Percentiles rank a stretch among this genome's conserved stretches.
phyloP scores from a whole-genome alignment of 169 alveolate genomes.

The Perkinsus olseni region DNA sequence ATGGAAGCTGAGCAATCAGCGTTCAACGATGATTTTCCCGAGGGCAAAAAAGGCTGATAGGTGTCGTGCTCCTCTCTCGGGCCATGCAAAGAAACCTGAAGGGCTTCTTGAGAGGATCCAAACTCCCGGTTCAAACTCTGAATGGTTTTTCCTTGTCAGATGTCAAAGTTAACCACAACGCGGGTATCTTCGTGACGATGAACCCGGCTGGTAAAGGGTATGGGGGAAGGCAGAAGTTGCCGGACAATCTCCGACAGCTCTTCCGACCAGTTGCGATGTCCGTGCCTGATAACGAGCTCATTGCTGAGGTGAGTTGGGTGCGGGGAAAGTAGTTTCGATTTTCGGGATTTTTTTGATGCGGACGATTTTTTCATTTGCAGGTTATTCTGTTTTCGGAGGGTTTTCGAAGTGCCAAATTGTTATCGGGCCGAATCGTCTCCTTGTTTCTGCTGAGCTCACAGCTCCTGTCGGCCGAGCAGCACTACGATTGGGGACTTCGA shows the following conservation, averaged over 20 bases:
- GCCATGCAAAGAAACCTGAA: too few species aligned
- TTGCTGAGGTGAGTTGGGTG: constrained; percentile 82
- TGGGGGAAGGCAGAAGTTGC: constrained; percentile 89
- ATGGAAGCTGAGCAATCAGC: too few species aligned
- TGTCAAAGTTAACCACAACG: constrained; percentile 76
- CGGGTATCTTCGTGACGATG: constrained; percentile 87
- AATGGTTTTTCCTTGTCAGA: constrained; percentile 37
- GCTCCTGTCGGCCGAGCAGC: constrained; percentile 72
- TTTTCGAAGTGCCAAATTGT: constrained; percentile 82
- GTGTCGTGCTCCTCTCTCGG: too few species aligned
- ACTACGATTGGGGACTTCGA: constrained; percentile 90
- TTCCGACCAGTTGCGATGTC: constrained; percentile 88
- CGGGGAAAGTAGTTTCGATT: too few species aligned
- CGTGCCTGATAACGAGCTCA: constrained; percentile 86
- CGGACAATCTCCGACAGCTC: constrained; percentile 85
- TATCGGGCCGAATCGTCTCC: constrained; percentile 80
- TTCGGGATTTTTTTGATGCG: too few species aligned
- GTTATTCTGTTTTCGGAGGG: constrained; percentile 92
- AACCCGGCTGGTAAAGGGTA: constrained; percentile 93
- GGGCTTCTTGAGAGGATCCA: too few species aligned
- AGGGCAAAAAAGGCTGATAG: too few species aligned
- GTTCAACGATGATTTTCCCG: too few species aligned
- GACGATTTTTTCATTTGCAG: constrained; percentile 16
- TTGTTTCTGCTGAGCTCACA: constrained; percentile 71
- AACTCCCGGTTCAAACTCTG: too few species aligned